Evolutionary conservation across 495 filamentous ascomycete genomes (phyloP).

Genomic region (Usnea hakonensis): DNA sequence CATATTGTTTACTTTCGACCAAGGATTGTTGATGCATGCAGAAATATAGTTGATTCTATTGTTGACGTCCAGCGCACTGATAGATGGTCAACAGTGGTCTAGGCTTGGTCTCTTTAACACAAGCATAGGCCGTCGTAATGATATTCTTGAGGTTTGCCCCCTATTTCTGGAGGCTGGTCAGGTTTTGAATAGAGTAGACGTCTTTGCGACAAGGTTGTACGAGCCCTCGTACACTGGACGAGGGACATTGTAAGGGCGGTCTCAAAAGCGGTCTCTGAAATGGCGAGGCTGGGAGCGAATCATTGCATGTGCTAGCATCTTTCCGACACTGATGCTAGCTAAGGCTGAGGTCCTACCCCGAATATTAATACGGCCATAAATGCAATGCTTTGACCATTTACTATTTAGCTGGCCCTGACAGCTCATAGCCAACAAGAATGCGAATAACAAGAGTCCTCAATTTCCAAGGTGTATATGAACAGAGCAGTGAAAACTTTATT

Average conservation of each 20-base stretch:
- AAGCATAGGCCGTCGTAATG: background rate
- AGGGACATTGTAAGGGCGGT: slow-evolving; percentile 18
- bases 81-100: background rate
- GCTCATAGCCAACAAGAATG: too few relatives aligned
- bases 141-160: background rate
- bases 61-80: background rate
- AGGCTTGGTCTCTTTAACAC: background rate
- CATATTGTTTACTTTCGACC: background rate
- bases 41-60: background rate
- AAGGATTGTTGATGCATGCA: background rate
- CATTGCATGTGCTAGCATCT: slow-evolving; percentile 2
- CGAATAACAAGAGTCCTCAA: too few relatives aligned
- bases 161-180: background rate
- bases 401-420: too few relatives aligned
- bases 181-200: background rate
- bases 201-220: slow-evolving; percentile 3
- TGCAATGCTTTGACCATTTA: background rate
- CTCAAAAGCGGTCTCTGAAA: slow-evolving; percentile 19
- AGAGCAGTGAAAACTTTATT: background rate
- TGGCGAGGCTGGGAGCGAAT: slow-evolving; percentile 20
- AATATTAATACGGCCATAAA: slow-evolving; percentile 5
- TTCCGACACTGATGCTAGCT: slow-evolving; percentile 3
- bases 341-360: background rate
- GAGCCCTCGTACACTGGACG: slow-evolving; percentile 5
- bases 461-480: background rate